These are phyloP conservation scores for Umbelopsis ramanniana DNA, from an alignment of 192 early-diverging fungal genomes.

Conservation along the genomic window DNA sequence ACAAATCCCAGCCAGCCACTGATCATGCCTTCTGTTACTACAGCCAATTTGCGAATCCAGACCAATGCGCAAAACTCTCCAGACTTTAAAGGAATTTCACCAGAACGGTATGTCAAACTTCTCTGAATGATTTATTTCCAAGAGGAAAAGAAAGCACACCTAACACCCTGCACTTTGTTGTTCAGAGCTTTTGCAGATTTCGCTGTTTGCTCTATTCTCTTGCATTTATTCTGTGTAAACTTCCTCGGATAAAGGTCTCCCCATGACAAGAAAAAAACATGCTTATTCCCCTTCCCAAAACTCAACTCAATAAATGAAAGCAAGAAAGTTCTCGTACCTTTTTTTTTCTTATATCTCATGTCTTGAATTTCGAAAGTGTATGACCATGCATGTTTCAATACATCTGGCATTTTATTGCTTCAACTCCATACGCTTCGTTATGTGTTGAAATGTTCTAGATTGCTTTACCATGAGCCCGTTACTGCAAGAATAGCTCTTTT, in stretches of 20 bases:
- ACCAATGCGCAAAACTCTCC: conserved; percentile 79
- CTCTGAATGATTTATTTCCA: not conserved
- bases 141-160: not conserved
- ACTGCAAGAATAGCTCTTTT: no score
- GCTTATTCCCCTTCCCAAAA: not conserved
- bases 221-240: conserved; percentile 92
- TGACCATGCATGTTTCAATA: not conserved
- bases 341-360: no score
- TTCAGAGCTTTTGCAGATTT: conserved; percentile 93
- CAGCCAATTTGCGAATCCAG: conserved; percentile 94
- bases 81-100: conserved; percentile 70
- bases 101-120: conserved; percentile 72
- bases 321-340: no score
- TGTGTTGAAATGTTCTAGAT: no score
- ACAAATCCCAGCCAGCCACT: conserved; percentile 7
- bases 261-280: not conserved
- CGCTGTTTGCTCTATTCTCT: conserved; percentile 77
- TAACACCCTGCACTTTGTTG: conserved; percentile 6
- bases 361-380: not conserved
- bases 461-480: no score
- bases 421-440: not conserved
- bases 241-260: conserved; percentile 79
- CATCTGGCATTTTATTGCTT: not conserved
- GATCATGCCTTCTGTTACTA: not conserved
- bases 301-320: no score